Evolutionary conservation across 352 stramenopile genomes (phyloP).

Genomic region (Pythium chondricola): DNA sequence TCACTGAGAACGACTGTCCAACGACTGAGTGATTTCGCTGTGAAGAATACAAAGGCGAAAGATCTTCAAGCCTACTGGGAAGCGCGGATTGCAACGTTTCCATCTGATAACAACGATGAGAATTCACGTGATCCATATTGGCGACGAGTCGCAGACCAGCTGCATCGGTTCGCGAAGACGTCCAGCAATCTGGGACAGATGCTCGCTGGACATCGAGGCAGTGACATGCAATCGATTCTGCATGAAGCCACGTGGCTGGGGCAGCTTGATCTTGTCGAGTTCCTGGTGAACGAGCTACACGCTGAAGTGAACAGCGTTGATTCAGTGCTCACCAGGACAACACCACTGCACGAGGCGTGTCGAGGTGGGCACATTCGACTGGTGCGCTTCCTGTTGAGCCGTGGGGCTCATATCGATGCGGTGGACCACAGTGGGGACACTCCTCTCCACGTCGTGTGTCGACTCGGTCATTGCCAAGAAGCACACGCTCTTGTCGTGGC

Average conservation of each 20-base stretch:
- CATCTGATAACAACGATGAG: neutral
- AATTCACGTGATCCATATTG: conserved; percentile 8
- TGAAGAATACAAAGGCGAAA: neutral
- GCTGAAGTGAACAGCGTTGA: conserved; percentile 44
- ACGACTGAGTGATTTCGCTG: neutral
- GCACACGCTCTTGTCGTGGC: conserved; percentile 39
- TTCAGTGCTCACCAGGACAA: conserved; percentile 32
- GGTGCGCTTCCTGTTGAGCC: conserved; percentile 28
- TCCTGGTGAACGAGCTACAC: conserved; percentile 20
- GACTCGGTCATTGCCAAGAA: conserved; percentile 29
- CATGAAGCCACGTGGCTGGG: conserved; percentile 46
- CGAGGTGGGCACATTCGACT: conserved; percentile 32
- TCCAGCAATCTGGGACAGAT: conserved; percentile 4
- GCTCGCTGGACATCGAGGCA: neutral
- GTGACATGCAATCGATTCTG: conserved; percentile 41
- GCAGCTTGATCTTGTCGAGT: conserved; percentile 15
- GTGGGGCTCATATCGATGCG: conserved; percentile 29
- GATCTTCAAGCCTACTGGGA: conserved; percentile 1
- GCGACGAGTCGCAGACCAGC: conserved; percentile 2
- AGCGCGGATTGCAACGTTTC: neutral
- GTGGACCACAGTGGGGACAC: conserved; percentile 45
- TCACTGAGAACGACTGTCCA: neutral
- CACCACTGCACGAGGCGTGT: conserved; percentile 54
- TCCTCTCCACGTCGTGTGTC: conserved; percentile 46
- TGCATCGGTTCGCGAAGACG: neutral